A percentile compares a stretch with the other conserved stretches of the same genome.
These are phyloP conservation scores for Grigorovia yakushimaensis DNA, from an alignment of 805 yeast species.

Conservation along the genomic window DNA sequence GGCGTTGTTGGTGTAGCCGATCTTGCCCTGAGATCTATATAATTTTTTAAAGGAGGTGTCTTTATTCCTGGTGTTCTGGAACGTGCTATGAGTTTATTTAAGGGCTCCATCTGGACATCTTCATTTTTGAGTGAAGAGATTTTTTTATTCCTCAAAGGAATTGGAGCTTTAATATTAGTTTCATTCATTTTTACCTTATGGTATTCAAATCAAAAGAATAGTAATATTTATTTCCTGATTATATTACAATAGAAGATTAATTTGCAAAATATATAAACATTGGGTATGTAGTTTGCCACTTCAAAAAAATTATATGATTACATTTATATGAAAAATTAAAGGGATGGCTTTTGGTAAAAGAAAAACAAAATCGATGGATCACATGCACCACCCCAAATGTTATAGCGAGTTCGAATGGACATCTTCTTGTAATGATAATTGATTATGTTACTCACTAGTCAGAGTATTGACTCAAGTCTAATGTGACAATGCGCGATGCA, in stretches of 20 bases:
- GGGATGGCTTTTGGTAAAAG: not conserved
- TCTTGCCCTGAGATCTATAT: constrained; percentile 7
- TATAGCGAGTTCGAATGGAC: not conserved
- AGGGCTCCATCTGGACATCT: not conserved
- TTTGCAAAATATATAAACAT: too few species aligned
- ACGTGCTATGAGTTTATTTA: constrained; percentile 8
- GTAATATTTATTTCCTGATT: too few species aligned
- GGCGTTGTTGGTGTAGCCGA: constrained; percentile 20
- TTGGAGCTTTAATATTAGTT: constrained; percentile 18
- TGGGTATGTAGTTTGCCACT: not conserved
- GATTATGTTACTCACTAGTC: too few species aligned
- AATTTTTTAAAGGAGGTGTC: constrained; percentile 3
- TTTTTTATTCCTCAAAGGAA: constrained; percentile 18
- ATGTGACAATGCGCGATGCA: constrained; percentile 61
- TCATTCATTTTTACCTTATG: constrained; percentile 5
- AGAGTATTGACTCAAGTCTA: constrained; percentile 59
- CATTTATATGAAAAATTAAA: not conserved
- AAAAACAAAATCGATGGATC: not conserved
- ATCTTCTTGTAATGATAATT: too few species aligned
- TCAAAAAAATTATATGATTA: too few species aligned
- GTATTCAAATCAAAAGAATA: too few species aligned
- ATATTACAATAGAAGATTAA: too few species aligned
- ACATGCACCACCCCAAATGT: not conserved
- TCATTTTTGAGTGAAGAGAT: constrained; percentile 10
- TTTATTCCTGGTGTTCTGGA: constrained; percentile 9